phyloP scores from a whole-genome alignment of 352 stramenopile species.

The Globisporangium takayamanum region DNA sequence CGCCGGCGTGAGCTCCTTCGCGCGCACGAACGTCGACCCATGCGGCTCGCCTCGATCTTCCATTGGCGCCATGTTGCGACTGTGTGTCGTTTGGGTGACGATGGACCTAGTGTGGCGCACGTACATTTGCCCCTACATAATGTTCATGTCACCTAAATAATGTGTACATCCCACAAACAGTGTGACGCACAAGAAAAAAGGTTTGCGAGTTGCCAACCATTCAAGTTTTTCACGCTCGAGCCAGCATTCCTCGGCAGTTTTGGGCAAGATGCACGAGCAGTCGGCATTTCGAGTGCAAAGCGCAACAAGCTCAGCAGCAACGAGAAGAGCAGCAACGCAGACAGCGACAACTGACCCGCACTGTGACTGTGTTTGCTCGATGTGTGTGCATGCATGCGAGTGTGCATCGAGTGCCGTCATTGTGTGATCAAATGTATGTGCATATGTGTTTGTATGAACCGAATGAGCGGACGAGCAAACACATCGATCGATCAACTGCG shows the following conservation, averaged over 20 bases:
- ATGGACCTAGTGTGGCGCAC: background rate
- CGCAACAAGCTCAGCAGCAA: background rate
- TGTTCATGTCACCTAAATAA: background rate
- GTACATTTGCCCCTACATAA: no score
- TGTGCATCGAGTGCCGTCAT: background rate
- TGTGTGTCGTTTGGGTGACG: background rate
- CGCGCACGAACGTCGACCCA: background rate
- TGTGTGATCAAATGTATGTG: background rate
- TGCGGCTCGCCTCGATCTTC: slow-evolving; percentile 6
- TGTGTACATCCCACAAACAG: background rate
- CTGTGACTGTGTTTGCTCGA: background rate
- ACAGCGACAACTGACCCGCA: background rate
- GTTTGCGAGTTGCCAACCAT: background rate
- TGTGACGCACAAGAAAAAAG: background rate
- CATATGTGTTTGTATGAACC: slow-evolving; percentile 7
- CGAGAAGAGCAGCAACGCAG: background rate
- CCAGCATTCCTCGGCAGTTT: background rate
- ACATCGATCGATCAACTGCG: slow-evolving; percentile 3
- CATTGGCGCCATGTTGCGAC: slow-evolving; percentile 25
- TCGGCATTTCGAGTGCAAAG: background rate
- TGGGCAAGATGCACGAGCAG: background rate
- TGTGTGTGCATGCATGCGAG: slow-evolving; percentile 5
- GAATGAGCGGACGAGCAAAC: background rate
- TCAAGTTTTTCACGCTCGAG: background rate
- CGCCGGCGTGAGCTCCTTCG: no score